These are phyloP conservation scores for Cinchona pubescens DNA, from an alignment of 257 asterid genomes.

Conservation along the genomic window DNA sequence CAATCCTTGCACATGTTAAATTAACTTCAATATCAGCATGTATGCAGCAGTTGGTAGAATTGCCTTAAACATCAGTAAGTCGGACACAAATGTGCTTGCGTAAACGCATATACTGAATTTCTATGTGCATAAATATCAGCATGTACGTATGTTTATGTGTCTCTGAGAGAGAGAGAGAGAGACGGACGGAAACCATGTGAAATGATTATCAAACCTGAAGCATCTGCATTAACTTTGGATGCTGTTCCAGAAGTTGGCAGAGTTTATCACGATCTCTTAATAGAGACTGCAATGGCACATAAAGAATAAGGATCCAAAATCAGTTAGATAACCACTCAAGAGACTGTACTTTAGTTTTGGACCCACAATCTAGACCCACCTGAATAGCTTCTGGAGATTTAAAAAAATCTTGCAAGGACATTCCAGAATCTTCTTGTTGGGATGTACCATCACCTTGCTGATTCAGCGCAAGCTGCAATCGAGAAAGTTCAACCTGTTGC, in stretches of 20 bases:
- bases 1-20: neutral
- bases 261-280: constrained; percentile 92
- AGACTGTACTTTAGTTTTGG: neutral
- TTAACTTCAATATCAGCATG: neutral
- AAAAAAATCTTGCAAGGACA: constrained; percentile 64
- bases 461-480: constrained; percentile 32
- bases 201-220: constrained; percentile 52
- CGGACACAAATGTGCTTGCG: neutral
- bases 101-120: neutral
- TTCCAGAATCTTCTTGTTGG: constrained; percentile 65
- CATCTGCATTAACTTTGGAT: constrained; percentile 97
- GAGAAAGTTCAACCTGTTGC: constrained; percentile 44
- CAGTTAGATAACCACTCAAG: neutral
- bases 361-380: constrained; percentile 33
- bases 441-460: constrained; percentile 43
- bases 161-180: neutral
- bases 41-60: neutral
- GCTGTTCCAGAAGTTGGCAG: constrained; percentile 88
- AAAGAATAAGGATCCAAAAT: constrained; percentile 7
- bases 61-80: neutral
- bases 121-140: neutral
- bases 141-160: no score
- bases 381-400: constrained; percentile 81
- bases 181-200: neutral
- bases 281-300: constrained; percentile 52